Base-by-base conservation (phyloP, 306 rosid species). In the Glycine soja region DNA sequence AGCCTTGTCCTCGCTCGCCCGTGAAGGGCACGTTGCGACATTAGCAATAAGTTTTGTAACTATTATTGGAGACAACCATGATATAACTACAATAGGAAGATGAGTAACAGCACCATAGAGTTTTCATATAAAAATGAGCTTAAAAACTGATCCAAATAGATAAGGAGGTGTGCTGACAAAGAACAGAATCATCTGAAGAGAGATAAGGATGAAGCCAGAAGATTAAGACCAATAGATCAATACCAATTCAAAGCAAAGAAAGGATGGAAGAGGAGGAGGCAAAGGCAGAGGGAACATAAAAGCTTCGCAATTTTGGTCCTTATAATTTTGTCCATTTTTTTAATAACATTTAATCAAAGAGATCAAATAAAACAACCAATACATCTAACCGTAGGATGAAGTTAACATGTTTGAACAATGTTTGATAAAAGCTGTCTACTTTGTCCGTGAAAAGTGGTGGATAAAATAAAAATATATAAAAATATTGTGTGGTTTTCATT, bases 131-230 rank as follows among this genome's bases (percentile, higher is more conserved):
- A 19, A 58, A 58, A 19, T 58, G 65, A 10, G 10, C 38, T 19
- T 8, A 10, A 58, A 9, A 59, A 1, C 66, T 24, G 2, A 59
- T 30, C 38, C 36, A 58, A 58, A 58, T 9, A 4, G 42, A 59
- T n/a, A n/a, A n/a, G 85, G 98, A 88, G 74, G 96, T 88, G 84
- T 93, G 96, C 84, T 78, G 99, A 88, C 99, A 95, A 30, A 59
- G 71, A 78, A 86, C 46, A n/a, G 82, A 76, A 85, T 95, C 94
- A 74, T 95, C 99, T 95, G 83, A 83, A 69, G 70, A 40, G 18
- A 82, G 78, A 46, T 6, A 80, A 65, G 63, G 82, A 78, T 43
- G 30, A 8, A 38, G 32, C 14, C 15, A 57, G 59, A 70, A 36
- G 73, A 34, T 70, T 71, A 54, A 58, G 80, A 73, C 32, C 40